Percentiles rank a stretch among this genome's conserved stretches.
Evolutionary conservation across 2,329 filamentous ascomycete genomes (phyloP).

Genomic region (Sporothrix pallida): DNA sequence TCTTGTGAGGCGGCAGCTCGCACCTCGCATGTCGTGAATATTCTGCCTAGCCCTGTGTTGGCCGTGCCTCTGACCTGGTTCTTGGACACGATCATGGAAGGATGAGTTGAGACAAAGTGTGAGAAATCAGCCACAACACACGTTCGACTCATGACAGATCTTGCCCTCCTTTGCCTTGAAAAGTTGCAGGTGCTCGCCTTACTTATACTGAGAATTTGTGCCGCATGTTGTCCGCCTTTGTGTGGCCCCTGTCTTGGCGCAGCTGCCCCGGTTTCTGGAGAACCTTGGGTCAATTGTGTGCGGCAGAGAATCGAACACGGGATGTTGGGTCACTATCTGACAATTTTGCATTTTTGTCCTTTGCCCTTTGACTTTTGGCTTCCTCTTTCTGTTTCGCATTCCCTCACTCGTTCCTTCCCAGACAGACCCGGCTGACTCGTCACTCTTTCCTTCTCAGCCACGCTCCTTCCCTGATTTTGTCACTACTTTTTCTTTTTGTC

Average conservation of each 20-base stretch:
- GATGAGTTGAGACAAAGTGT: too few relatives aligned
- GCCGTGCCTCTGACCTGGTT: too few relatives aligned
- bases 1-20: too few relatives aligned
- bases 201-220: background rate
- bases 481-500: background rate
- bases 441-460: background rate
- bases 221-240: too few relatives aligned
- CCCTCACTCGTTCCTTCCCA: background rate
- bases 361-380: background rate
- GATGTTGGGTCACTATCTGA: background rate
- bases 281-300: constrained; percentile 18
- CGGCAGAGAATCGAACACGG: constrained; percentile 1
- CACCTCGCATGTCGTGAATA: background rate
- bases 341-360: background rate
- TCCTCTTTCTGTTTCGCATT: background rate
- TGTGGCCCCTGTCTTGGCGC: background rate
- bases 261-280: background rate
- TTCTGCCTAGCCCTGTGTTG: too few relatives aligned
- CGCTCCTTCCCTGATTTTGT: background rate
- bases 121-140: too few relatives aligned
- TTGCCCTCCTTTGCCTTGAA: background rate
- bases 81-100: too few relatives aligned
- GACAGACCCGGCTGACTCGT: background rate
- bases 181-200: background rate
- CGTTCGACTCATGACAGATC: too few relatives aligned